Conservation (phyloP, 208 protist species). For the Balamuthia mandrillaris region DNA sequence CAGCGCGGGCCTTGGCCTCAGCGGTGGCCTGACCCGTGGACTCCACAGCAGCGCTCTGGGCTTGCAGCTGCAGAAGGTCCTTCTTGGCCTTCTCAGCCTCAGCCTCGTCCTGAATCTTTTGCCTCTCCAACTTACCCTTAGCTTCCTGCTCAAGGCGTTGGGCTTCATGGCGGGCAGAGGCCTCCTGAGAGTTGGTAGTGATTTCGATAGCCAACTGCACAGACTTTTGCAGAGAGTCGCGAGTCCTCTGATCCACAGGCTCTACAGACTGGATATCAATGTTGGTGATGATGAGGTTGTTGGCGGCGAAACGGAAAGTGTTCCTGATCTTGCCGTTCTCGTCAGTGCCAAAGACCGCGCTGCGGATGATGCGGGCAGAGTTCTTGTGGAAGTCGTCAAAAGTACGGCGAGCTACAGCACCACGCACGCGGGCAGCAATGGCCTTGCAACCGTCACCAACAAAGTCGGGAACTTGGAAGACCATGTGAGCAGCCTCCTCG, state of each 20-base stretch:
- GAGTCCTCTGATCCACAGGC: constrained; percentile 87
- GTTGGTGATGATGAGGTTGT: constrained; percentile 89
- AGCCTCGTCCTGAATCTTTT: constrained; percentile 83
- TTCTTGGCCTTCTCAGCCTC: constrained; percentile 79
- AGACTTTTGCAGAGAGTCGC: constrained; percentile 88
- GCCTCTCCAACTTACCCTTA: constrained; percentile 82
- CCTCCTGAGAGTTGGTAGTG: constrained; percentile 91
- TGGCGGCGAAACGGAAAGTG: constrained; percentile 80
- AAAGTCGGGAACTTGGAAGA: constrained; percentile 89
- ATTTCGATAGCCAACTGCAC: constrained; percentile 94
- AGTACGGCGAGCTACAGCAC: constrained; percentile 80
- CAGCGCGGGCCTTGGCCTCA: constrained; percentile 84
- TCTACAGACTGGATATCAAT: constrained; percentile 90
- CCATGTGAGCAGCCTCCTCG: constrained; percentile 46
- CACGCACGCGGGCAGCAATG: constrained; percentile 84
- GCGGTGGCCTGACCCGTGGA: constrained; percentile 84
- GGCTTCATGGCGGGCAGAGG: constrained; percentile 83
- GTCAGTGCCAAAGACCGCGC: constrained; percentile 84
- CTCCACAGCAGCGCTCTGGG: constrained; percentile 85
- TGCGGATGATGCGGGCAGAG: constrained; percentile 84
- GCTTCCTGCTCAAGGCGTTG: constrained; percentile 88
- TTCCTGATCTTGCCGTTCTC: constrained; percentile 66
- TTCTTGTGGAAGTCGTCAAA: constrained; percentile 92
- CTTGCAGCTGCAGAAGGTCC: constrained; percentile 83
- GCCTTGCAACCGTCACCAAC: constrained; percentile 92